These are phyloP conservation scores for Hyaloscypha bicolor DNA, from an alignment of 495 filamentous ascomycete species.

Conservation along the genomic window DNA sequence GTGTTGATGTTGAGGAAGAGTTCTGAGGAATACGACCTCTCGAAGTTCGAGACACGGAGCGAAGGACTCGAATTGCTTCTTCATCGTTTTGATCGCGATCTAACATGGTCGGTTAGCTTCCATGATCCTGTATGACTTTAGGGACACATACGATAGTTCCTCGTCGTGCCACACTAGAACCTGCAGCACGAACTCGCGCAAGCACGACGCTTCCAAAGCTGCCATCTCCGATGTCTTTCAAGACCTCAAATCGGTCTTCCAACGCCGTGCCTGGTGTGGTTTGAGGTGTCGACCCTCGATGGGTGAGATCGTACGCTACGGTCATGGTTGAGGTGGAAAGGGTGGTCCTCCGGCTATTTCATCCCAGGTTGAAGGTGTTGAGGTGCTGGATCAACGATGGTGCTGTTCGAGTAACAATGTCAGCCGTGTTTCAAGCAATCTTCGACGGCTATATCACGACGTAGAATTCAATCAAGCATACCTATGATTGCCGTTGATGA, in stretches of 20 bases:
- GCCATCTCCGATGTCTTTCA: constrained; percentile 98
- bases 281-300: constrained; percentile 50
- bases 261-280: constrained; percentile 57
- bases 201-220: constrained; percentile 97
- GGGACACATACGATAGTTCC: constrained; percentile 81
- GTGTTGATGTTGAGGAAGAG: constrained; percentile 84
- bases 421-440: constrained; percentile 13
- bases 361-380: constrained; percentile 5
- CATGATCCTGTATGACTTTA: constrained; percentile 6
- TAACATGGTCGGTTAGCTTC: constrained; percentile 44
- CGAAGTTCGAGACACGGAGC: constrained; percentile 85
- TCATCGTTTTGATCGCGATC: constrained; percentile 99
- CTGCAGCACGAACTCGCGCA: constrained; percentile 86
- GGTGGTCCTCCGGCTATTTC: constrained; percentile 8
- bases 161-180: constrained; percentile 82
- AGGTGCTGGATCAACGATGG: constrained; percentile 21
- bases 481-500: constrained; percentile 24
- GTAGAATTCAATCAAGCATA: constrained; percentile 9
- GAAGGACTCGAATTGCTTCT: constrained; percentile 97
- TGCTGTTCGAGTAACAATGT: constrained; percentile 17
- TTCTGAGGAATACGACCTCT: constrained; percentile 94
- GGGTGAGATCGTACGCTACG: constrained; percentile 63
- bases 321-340: constrained; percentile 57
- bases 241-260: constrained; percentile 90
- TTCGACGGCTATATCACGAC: constrained; percentile 7